A percentile compares a stretch with the other conserved stretches of the same genome.
phyloP scores from a whole-genome alignment of 345 rosid species.

The Syzygium grande region DNA sequence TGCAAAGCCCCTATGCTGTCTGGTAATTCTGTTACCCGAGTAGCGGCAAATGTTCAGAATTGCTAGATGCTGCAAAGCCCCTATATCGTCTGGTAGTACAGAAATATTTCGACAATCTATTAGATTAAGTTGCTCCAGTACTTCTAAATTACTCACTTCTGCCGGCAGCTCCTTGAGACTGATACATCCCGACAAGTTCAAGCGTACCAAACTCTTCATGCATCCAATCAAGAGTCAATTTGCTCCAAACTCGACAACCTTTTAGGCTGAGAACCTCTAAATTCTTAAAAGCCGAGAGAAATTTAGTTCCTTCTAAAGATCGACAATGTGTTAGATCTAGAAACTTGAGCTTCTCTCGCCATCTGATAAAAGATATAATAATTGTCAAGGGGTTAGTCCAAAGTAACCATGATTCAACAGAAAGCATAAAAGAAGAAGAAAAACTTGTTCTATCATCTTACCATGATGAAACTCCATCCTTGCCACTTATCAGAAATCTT shows the following conservation, averaged over 20 bases:
- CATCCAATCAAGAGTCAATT: background rate
- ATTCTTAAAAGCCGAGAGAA: background rate
- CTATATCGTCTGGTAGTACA: background rate
- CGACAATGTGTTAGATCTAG: rapidly evolving
- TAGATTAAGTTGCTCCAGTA: rapidly evolving
- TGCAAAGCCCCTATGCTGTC: background rate
- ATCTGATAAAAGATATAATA: background rate
- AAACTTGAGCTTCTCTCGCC: background rate
- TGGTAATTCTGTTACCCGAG: background rate
- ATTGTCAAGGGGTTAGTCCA: background rate
- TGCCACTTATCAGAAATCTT: background rate
- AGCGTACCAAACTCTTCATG: too few species aligned
- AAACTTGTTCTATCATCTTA: background rate
- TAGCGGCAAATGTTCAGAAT: rapidly evolving
- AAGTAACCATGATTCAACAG: background rate
- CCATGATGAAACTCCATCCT: background rate
- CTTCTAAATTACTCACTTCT: background rate
- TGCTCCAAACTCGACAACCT: background rate
- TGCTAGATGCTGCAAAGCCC: background rate
- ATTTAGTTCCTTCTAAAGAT: background rate
- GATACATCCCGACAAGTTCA: background rate
- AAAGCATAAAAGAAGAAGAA: background rate
- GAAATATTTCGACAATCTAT: too few species aligned
- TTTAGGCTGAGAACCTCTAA: background rate
- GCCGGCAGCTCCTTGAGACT: background rate